A percentile compares a stretch with the other conserved stretches of the same genome.
phyloP scores from a whole-genome alignment of 2,329 filamentous ascomycete species.

The Clarireedia sp. region DNA sequence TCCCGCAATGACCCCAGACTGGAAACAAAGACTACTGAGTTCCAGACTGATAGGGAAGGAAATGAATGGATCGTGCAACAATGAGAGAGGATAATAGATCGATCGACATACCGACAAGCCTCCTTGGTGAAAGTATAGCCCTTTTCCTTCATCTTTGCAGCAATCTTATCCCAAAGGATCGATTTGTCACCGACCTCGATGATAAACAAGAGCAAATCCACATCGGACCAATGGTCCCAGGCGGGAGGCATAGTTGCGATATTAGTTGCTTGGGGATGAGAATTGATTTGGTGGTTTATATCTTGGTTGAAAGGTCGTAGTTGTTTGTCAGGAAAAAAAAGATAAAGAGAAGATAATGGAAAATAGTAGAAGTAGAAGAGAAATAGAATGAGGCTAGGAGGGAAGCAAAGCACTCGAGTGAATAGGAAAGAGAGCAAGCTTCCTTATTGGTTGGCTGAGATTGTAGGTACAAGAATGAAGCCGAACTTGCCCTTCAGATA shows the following conservation, averaged over 20 bases:
- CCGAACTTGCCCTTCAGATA: not conserved
- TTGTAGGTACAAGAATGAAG: not conserved
- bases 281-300: not conserved
- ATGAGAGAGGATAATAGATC: too few species aligned
- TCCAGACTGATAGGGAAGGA: too few species aligned
- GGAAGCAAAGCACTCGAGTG: not conserved
- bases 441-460: not conserved
- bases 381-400: not conserved
- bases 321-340: not conserved
- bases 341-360: not conserved
- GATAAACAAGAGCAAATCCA: constrained; percentile 25
- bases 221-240: constrained; percentile 25
- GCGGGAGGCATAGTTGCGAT: constrained; percentile 2
- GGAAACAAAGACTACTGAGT: too few species aligned
- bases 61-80: too few species aligned
- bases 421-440: not conserved
- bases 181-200: constrained; percentile 22
- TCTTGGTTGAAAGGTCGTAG: not conserved
- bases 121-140: constrained; percentile 24
- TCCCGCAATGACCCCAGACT: too few species aligned
- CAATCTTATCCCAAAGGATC: constrained; percentile 21
- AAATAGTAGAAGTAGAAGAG: not conserved
- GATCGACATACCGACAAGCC: constrained; percentile 25
- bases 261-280: not conserved
- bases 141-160: constrained; percentile 17